Evolutionary conservation across 2,329 filamentous ascomycete species (phyloP).

Genomic region (Beauveria pseudobassiana): DNA sequence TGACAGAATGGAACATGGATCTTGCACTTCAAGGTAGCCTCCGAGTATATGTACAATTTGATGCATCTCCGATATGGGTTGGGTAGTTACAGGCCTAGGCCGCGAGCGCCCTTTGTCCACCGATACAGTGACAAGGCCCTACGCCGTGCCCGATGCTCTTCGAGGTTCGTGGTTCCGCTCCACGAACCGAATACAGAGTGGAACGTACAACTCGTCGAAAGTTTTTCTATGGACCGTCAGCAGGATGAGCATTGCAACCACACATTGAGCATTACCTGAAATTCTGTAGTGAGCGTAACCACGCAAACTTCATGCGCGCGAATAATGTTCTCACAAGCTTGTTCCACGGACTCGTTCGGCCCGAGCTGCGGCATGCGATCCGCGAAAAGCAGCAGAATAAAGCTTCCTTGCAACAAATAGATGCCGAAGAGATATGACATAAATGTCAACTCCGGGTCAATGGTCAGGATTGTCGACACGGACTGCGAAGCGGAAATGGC

Average conservation of each 20-base stretch:
- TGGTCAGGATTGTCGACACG: conserved; percentile 36
- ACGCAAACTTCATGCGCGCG: conserved; percentile 44
- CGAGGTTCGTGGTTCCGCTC: conserved; percentile 30
- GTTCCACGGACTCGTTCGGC: conserved; percentile 36
- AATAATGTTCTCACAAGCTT: conserved; percentile 42
- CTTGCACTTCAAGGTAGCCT: not conserved
- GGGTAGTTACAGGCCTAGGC: conserved; percentile 22
- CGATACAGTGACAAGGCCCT: conserved; percentile 46
- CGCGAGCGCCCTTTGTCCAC: conserved; percentile 36
- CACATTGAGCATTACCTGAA: conserved; percentile 30
- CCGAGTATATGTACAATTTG: not conserved
- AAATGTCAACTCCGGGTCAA: conserved; percentile 43
- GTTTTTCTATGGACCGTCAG: conserved; percentile 33
- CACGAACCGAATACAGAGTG: conserved; percentile 39
- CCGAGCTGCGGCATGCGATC: conserved; percentile 41
- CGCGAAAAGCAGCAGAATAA: conserved; percentile 40
- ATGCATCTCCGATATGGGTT: not conserved
- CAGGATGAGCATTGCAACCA: not conserved
- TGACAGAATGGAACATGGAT: too few species aligned
- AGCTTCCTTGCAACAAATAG: conserved; percentile 43
- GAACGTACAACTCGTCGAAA: conserved; percentile 46
- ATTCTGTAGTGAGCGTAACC: conserved; percentile 41
- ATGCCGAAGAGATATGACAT: conserved; percentile 47
- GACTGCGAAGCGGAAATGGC: conserved; percentile 39
- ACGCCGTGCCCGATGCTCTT: conserved; percentile 37